phyloP scores from a whole-genome alignment of 1,284 basidiomycete species.

The Volvariella volvacea region DNA sequence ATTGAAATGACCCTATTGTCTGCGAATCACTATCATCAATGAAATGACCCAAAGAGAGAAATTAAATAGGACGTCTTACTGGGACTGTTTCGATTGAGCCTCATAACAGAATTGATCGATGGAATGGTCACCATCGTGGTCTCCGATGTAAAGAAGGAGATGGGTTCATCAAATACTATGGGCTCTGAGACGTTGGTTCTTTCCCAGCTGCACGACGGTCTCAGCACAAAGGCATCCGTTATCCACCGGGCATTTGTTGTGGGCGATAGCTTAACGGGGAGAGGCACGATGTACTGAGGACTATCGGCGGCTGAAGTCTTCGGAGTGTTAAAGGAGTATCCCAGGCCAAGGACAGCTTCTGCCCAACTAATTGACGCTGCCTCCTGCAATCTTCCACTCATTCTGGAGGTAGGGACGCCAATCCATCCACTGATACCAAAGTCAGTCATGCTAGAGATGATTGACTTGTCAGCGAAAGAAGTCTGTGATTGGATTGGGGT shows the following conservation, averaged over 20 bases:
- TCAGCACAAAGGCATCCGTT: background rate
- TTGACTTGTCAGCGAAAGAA: background rate
- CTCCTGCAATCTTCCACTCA: background rate
- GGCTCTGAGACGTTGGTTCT: background rate
- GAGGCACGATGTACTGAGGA: background rate
- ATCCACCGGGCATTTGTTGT: background rate
- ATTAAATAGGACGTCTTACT: too few species aligned
- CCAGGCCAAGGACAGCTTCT: background rate
- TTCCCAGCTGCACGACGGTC: background rate
- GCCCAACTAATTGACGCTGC: background rate
- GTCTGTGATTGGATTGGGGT: background rate
- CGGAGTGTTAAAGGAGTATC: background rate
- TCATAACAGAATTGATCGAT: too few species aligned
- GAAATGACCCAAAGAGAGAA: too few species aligned
- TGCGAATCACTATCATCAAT: background rate
- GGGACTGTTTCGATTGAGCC: too few species aligned
- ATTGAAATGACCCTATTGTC: background rate
- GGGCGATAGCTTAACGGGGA: background rate
- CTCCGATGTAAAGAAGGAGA: too few species aligned
- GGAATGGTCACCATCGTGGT: too few species aligned
- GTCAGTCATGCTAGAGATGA: background rate
- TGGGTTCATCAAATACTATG: background rate
- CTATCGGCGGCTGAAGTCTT: background rate
- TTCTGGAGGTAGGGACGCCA: background rate
- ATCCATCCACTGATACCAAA: background rate